Evolutionary conservation across 305 asterid genomes (phyloP).

Genomic region (Solanum hybrid): DNA sequence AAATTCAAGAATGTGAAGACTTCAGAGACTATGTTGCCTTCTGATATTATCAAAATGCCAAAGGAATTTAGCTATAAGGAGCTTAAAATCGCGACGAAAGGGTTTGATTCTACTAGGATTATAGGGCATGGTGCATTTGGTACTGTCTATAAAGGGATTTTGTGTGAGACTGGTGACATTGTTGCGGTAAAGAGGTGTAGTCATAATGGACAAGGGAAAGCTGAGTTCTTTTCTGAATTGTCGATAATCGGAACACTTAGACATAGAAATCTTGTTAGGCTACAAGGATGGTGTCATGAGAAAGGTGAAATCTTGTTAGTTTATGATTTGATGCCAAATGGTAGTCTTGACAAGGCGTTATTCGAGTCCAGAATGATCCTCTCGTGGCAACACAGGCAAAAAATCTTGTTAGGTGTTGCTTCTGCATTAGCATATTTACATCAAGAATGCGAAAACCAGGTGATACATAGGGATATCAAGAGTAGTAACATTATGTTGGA

Average conservation of each 20-base stretch:
- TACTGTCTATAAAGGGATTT: slow-evolving; percentile 57
- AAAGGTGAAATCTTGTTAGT: slow-evolving; percentile 13
- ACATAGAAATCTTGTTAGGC: slow-evolving; percentile 69
- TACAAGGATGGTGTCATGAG: slow-evolving; percentile 36
- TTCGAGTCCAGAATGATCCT: slow-evolving; percentile 6
- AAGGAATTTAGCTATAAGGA: slow-evolving; percentile 75
- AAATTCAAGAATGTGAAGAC: slow-evolving; percentile 33
- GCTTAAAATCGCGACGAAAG: slow-evolving; percentile 60
- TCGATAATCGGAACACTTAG: slow-evolving; percentile 74
- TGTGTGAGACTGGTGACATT: slow-evolving; percentile 42
- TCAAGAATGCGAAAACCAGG: slow-evolving; percentile 16
- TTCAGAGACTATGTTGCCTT: slow-evolving; percentile 26
- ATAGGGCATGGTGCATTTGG: slow-evolving; percentile 91
- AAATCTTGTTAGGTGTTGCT: slow-evolving; percentile 16
- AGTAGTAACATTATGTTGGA: slow-evolving; percentile 22
- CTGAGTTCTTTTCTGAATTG: slow-evolving; percentile 73
- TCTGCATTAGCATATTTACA: slow-evolving; percentile 19
- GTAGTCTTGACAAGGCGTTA: slow-evolving; percentile 15
- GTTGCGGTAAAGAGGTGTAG: slow-evolving; percentile 88
- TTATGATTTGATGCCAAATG: slow-evolving; percentile 18
- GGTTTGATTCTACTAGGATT: slow-evolving; percentile 42
- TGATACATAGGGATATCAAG: slow-evolving; percentile 16
- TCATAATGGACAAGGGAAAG: slow-evolving; percentile 73
- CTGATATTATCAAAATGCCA: slow-evolving; percentile 73
- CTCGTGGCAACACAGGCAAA: slow-evolving; percentile 8